Conservation (phyloP, 2,329 filamentous ascomycete genomes). For the Colletotrichum sp. region DNA sequence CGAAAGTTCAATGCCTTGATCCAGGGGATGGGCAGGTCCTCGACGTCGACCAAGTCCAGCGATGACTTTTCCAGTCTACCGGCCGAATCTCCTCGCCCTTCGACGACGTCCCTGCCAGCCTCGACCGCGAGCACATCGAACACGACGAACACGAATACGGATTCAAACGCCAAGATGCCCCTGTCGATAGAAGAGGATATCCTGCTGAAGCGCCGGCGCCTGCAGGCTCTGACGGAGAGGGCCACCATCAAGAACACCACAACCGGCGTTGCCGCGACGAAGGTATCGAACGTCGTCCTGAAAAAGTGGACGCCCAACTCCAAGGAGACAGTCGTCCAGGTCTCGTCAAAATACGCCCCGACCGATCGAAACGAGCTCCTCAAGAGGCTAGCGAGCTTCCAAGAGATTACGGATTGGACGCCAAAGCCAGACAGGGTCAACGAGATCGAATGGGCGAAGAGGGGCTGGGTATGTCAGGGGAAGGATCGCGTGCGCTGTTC, state of each 20-base stretch:
- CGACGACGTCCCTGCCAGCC: conserved; percentile 16
- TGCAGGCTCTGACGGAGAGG: conserved; percentile 30
- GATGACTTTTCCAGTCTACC: conserved; percentile 9
- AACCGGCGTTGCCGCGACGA: conserved; percentile 25
- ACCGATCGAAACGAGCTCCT: conserved; percentile 86
- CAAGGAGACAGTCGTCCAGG: conserved; percentile 25
- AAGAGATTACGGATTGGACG: conserved; percentile 92
- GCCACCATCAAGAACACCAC: conserved; percentile 16
- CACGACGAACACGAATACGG: background rate
- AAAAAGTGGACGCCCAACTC: conserved; percentile 43
- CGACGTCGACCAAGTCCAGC: conserved; percentile 24
- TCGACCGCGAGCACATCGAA: background rate
- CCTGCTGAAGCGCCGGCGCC: conserved; percentile 58
- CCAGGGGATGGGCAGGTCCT: conserved; percentile 60
- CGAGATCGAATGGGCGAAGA: conserved; percentile 93
- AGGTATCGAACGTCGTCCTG: conserved; percentile 45
- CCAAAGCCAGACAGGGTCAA: conserved; percentile 85
- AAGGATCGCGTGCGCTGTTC: conserved; percentile 86
- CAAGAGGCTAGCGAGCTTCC: conserved; percentile 82
- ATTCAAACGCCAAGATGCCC: background rate
- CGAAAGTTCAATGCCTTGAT: conserved; percentile 81
- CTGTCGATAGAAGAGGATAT: conserved; percentile 42
- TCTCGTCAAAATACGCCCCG: conserved; percentile 73
- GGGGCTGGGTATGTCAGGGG: conserved; percentile 87
- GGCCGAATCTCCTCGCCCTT: conserved; percentile 22